Evolutionary conservation across 352 stramenopile genomes (phyloP).

Genomic region (Pythium phragmitis): DNA sequence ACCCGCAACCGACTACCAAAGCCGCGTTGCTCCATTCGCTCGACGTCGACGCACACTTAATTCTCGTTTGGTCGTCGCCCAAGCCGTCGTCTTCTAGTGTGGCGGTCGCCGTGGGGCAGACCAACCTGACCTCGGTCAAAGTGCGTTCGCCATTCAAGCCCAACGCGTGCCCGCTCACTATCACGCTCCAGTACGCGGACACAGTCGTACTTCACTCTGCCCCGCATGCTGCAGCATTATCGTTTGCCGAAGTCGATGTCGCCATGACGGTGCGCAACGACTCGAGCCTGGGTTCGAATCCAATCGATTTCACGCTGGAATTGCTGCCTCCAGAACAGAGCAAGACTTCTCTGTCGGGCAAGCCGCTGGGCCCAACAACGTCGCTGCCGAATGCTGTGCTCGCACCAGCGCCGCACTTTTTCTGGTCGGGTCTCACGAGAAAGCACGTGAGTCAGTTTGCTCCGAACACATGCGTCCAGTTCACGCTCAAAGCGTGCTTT

Average conservation of each 20-base stretch:
- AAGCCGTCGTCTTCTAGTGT: slow-evolving; percentile 21
- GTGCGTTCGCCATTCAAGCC: slow-evolving; percentile 48
- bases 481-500: slow-evolving; percentile 77
- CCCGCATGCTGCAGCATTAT: slow-evolving; percentile 7
- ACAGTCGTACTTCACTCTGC: slow-evolving; percentile 31
- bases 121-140: slow-evolving; percentile 60
- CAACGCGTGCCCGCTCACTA: slow-evolving; percentile 61
- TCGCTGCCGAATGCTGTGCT: neutral
- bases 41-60: slow-evolving; percentile 63
- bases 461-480: slow-evolving; percentile 40
- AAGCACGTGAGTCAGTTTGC: slow-evolving; percentile 59
- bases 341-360: slow-evolving; percentile 30
- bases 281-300: slow-evolving; percentile 38
- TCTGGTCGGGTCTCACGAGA: slow-evolving; percentile 78
- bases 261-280: slow-evolving; percentile 77
- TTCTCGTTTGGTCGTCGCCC: slow-evolving; percentile 62
- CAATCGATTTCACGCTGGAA: slow-evolving; percentile 79
- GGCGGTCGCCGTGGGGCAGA: slow-evolving; percentile 48
- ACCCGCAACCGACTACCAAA: slow-evolving; percentile 58
- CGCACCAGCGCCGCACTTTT: slow-evolving; percentile 59
- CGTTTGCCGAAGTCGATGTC: slow-evolving; percentile 69
- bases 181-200: slow-evolving; percentile 62
- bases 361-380: slow-evolving; percentile 6
- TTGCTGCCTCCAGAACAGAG: slow-evolving; percentile 73
- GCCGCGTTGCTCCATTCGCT: slow-evolving; percentile 50